Conservation (phyloP, 1,284 basidiomycete species). For the Volvariella surrecta region DNA sequence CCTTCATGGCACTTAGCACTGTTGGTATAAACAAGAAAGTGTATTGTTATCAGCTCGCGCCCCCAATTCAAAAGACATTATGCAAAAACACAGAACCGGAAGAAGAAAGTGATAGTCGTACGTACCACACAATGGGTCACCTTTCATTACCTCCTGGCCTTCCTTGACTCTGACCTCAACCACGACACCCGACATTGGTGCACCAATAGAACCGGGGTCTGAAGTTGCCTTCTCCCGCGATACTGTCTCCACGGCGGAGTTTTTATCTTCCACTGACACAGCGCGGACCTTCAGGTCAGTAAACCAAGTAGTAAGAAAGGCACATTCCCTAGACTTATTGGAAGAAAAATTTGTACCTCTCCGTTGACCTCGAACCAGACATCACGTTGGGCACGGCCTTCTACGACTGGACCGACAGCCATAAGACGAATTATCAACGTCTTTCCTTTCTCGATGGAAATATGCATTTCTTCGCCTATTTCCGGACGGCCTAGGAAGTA, state of each 20-base stretch:
- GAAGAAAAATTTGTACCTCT: conserved; percentile 43
- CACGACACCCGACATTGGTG: conserved; percentile 96
- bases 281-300: conserved; percentile 67
- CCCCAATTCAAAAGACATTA: neutral
- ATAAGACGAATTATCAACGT: conserved; percentile 94
- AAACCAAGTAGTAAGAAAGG: conserved; percentile 9
- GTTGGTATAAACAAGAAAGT: conserved; percentile 13
- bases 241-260: conserved; percentile 91
- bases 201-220: conserved; percentile 93
- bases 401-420: conserved; percentile 90
- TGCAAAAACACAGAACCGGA: no score
- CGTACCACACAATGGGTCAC: conserved; percentile 85
- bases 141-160: conserved; percentile 95
- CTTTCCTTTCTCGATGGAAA: conserved; percentile 96
- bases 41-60: conserved; percentile 4
- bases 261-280: conserved; percentile 91
- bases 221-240: conserved; percentile 89
- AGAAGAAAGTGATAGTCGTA: conserved; percentile 10
- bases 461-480: conserved; percentile 92
- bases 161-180: conserved; percentile 97
- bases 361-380: conserved; percentile 99
- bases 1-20: conserved; percentile 91
- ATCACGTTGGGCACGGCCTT: conserved; percentile 87
- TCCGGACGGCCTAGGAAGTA: conserved; percentile 94
- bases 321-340: no score